Conservation (phyloP, 2,329 filamentous ascomycete species). For the Fusarium sp. region DNA sequence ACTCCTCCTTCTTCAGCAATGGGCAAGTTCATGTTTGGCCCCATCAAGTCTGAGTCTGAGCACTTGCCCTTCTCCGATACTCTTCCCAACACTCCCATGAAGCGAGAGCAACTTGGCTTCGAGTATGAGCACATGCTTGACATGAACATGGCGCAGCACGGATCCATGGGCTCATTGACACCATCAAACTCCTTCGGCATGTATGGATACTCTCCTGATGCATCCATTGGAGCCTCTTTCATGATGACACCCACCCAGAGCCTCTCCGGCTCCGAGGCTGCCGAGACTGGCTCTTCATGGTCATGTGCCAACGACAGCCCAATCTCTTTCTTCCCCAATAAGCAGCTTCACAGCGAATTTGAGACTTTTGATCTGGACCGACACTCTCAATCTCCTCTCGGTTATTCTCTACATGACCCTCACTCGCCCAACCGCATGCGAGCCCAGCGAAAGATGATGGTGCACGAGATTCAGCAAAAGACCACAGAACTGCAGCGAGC, state of each 20-base stretch:
- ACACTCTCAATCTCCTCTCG: slow-evolving; percentile 55
- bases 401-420: slow-evolving; percentile 53
- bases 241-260: slow-evolving; percentile 60
- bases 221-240: slow-evolving; percentile 54
- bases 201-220: slow-evolving; percentile 55
- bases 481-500: slow-evolving; percentile 61
- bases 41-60: slow-evolving; percentile 55
- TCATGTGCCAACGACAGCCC: slow-evolving; percentile 60
- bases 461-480: slow-evolving; percentile 62
- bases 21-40: slow-evolving; percentile 55
- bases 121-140: slow-evolving; percentile 60
- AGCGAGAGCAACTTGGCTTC: slow-evolving; percentile 54
- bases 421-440: slow-evolving; percentile 55
- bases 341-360: slow-evolving; percentile 53
- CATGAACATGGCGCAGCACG: slow-evolving; percentile 54
- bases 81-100: slow-evolving; percentile 57
- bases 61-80: slow-evolving; percentile 52
- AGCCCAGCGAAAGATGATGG: slow-evolving; percentile 58
- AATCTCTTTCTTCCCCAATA: slow-evolving; percentile 58
- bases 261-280: slow-evolving; percentile 58
- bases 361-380: slow-evolving; percentile 56
- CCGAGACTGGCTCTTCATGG: slow-evolving; percentile 58
- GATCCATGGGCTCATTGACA: slow-evolving; percentile 57
- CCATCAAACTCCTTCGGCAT: slow-evolving; percentile 56
- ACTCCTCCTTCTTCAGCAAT: slow-evolving; percentile 56